Conservation (phyloP, 768 basidiomycete genomes). For the Agrocybe chaxingu region DNA sequence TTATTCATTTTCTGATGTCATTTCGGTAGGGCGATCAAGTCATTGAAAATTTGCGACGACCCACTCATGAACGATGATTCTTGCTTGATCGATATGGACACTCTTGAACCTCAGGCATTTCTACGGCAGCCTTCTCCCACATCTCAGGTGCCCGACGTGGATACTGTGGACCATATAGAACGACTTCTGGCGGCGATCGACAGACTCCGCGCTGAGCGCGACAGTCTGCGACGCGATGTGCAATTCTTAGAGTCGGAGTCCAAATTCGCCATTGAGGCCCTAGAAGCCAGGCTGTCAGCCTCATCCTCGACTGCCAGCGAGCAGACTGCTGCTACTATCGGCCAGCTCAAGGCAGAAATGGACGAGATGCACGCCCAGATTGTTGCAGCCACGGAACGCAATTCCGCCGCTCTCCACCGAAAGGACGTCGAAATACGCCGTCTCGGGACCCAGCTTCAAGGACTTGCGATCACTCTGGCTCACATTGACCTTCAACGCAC, state of each 20-base stretch:
- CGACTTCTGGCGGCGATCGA: slow-evolving; percentile 60
- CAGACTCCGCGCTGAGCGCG: slow-evolving; percentile 66
- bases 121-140: background rate
- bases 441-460: slow-evolving; percentile 23
- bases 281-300: slow-evolving; percentile 45
- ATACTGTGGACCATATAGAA: slow-evolving; percentile 41
- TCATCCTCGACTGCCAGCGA: slow-evolving; percentile 20
- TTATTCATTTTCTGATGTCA: background rate
- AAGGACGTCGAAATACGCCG: slow-evolving; percentile 29
- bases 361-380: slow-evolving; percentile 24
- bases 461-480: slow-evolving; percentile 12
- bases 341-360: slow-evolving; percentile 26
- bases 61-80: slow-evolving; percentile 16
- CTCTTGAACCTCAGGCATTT: slow-evolving; percentile 11
- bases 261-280: slow-evolving; percentile 56
- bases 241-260: slow-evolving; percentile 70
- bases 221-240: slow-evolving; percentile 57
- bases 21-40: slow-evolving; percentile 13
- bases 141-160: slow-evolving; percentile 21
- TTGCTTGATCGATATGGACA: slow-evolving; percentile 18
- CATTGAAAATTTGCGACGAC: slow-evolving; percentile 17
- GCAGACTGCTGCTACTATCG: slow-evolving; percentile 19
- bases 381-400: slow-evolving; percentile 7
- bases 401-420: slow-evolving; percentile 14
- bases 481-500: background rate